These are phyloP conservation scores for Phalaenopsis aphrodite DNA, from an alignment of 106 monocot species.

Conservation along the genomic window DNA sequence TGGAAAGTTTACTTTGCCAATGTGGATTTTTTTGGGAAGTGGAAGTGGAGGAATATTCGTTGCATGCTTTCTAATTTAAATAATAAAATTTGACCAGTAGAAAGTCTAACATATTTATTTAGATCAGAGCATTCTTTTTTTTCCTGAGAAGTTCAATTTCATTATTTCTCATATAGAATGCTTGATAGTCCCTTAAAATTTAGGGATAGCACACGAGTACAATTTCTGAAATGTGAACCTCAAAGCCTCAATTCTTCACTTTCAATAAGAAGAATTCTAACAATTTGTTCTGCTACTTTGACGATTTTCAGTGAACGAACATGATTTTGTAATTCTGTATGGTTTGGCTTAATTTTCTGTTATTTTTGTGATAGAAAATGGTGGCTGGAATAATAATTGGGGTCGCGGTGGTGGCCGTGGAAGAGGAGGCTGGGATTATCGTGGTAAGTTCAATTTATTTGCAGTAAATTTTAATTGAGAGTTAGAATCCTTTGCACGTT, in stretches of 20 bases:
- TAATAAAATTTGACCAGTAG: not conserved
- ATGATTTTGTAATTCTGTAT: not conserved
- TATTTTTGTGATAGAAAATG: conserved; percentile 42
- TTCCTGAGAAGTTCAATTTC: not conserved
- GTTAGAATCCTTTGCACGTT: not conserved
- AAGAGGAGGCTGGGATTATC: conserved; percentile 47
- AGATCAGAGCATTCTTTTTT: not conserved
- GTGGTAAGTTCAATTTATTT: conserved; percentile 29
- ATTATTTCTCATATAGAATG: not conserved
- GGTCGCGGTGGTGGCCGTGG: conserved; percentile 52
- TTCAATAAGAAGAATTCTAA: not conserved
- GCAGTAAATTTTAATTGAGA: not conserved
- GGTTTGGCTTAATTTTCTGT: not conserved
- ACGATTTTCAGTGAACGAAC: not conserved
- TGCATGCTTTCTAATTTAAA: not conserved
- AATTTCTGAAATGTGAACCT: not conserved
- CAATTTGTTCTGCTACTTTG: not conserved
- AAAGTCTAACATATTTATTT: not conserved
- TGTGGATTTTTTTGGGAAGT: not conserved
- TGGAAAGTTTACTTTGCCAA: not conserved
- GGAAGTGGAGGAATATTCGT: not conserved
- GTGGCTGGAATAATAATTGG: conserved; percentile 60
- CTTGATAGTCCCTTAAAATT: not conserved
- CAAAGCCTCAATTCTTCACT: not conserved
- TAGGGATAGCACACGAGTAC: not conserved